These are phyloP conservation scores for Rhizopogon sp. DNA, from an alignment of 768 basidiomycete genomes.

Conservation along the genomic window DNA sequence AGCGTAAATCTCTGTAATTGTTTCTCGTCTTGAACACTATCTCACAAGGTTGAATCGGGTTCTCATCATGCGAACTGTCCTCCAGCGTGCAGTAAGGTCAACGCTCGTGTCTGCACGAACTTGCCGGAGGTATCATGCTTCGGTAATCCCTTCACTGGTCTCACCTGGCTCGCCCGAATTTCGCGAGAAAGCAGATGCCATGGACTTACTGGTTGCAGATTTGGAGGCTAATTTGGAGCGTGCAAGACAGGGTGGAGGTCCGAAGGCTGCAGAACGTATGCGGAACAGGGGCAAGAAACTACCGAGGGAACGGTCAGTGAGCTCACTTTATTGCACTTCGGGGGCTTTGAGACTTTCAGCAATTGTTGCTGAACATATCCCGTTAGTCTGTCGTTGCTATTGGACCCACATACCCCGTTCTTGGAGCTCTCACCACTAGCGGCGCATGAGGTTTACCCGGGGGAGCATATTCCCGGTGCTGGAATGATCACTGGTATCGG, in stretches of 20 bases:
- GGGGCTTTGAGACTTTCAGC: not conserved
- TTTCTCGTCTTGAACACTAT: not conserved
- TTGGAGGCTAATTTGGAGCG: constrained; percentile 53
- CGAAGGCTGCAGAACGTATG: constrained; percentile 72
- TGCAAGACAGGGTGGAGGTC: constrained; percentile 68
- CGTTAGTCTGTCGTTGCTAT: constrained; percentile 58
- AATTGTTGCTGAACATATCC: constrained; percentile 2
- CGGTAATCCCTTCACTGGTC: constrained; percentile 67
- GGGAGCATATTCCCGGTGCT: constrained; percentile 74
- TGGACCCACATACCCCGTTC: constrained; percentile 88
- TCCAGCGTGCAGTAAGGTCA: constrained; percentile 7
- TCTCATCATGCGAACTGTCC: constrained; percentile 11
- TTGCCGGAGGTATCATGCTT: constrained; percentile 54
- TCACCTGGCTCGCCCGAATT: constrained; percentile 73
- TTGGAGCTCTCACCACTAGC: constrained; percentile 84
- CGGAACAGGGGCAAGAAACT: constrained; percentile 73
- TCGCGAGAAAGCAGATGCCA: constrained; percentile 54
- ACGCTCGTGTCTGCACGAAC: constrained; percentile 6
- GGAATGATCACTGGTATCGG: constrained; percentile 88
- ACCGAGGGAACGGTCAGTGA: constrained; percentile 70
- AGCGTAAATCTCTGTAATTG: not conserved
- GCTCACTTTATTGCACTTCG: not conserved
- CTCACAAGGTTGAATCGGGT: not conserved
- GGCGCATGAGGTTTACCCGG: constrained; percentile 81
- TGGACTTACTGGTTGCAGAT: constrained; percentile 66